phyloP scores from a whole-genome alignment of 2,329 filamentous ascomycete genomes.

The Fusarium sarcochroum region DNA sequence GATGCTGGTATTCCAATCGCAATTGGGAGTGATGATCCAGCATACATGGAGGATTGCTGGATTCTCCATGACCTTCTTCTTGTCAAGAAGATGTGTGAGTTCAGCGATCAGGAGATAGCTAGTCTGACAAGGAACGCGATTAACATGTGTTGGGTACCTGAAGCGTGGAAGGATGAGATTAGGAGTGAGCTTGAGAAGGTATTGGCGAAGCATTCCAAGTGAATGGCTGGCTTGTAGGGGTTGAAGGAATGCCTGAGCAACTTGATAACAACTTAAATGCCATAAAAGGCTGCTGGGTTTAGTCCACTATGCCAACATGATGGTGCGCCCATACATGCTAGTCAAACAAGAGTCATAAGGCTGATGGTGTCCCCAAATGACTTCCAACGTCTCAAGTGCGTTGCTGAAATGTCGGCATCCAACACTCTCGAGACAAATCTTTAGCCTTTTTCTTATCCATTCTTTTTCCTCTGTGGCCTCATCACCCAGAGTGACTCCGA shows the following conservation, averaged over 20 bases:
- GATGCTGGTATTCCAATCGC: conserved; percentile 74
- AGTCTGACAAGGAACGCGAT: conserved; percentile 58
- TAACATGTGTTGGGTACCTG: conserved; percentile 61
- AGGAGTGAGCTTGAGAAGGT: conserved; percentile 3
- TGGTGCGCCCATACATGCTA: background rate
- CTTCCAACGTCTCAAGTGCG: conserved; percentile 11
- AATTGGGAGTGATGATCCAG: conserved; percentile 80
- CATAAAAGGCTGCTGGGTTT: too few species aligned
- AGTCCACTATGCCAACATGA: conserved; percentile 17
- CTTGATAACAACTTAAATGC: too few species aligned
- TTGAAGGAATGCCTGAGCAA: too few species aligned
- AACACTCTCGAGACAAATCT: background rate
- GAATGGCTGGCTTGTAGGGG: background rate
- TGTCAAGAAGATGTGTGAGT: conserved; percentile 46
- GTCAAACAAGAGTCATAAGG: background rate
- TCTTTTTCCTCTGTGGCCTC: background rate
- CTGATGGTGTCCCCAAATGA: background rate
- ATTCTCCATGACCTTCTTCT: conserved; percentile 56
- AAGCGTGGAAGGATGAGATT: background rate
- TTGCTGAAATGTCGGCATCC: conserved; percentile 31
- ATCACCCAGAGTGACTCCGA: background rate
- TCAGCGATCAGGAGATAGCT: conserved; percentile 55
- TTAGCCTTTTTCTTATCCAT: background rate
- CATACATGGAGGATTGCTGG: conserved; percentile 76
- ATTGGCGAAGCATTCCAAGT: background rate